phyloP scores from a whole-genome alignment of 257 asterid species.

The Penstemon davidsonii region DNA sequence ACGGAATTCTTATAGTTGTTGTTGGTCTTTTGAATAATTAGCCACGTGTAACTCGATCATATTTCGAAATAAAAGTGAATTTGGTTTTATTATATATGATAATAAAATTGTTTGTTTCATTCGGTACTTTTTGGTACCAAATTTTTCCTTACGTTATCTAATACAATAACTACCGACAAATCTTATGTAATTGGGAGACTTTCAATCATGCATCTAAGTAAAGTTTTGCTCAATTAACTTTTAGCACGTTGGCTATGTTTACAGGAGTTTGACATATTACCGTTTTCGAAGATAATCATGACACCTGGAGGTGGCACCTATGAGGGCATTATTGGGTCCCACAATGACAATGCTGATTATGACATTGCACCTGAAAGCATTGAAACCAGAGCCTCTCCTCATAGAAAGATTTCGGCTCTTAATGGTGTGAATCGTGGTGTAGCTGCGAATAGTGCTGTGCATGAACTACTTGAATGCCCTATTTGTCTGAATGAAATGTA shows the following conservation, averaged over 20 bases:
- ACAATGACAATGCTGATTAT: slow-evolving; percentile 36
- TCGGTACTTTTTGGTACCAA: slow-evolving; percentile 3
- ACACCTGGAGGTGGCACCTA: slow-evolving; percentile 55
- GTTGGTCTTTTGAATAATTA: background rate
- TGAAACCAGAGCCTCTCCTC: slow-evolving; percentile 48
- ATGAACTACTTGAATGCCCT: slow-evolving; percentile 80
- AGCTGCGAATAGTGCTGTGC: slow-evolving; percentile 60
- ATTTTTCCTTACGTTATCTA: background rate
- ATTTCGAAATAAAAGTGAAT: background rate
- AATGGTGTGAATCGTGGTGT: slow-evolving; percentile 43
- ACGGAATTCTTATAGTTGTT: slow-evolving; percentile 4
- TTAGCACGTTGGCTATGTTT: slow-evolving; percentile 15
- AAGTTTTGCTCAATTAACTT: slow-evolving; percentile 18
- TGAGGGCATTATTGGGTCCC: slow-evolving; percentile 43
- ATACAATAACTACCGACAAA: background rate
- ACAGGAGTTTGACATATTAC: slow-evolving; percentile 26
- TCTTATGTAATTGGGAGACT: background rate
- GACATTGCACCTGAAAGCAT: slow-evolving; percentile 49
- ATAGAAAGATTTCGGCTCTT: slow-evolving; percentile 41
- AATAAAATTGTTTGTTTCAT: background rate
- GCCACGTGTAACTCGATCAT: background rate
- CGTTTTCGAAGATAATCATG: slow-evolving; percentile 38
- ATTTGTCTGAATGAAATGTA: slow-evolving; percentile 66
- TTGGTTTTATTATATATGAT: background rate
- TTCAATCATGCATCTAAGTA: too few species aligned